Conservation (phyloP, 2,329 filamentous ascomycete species). For the Teratosphaeria pseudoeucalypti region DNA sequence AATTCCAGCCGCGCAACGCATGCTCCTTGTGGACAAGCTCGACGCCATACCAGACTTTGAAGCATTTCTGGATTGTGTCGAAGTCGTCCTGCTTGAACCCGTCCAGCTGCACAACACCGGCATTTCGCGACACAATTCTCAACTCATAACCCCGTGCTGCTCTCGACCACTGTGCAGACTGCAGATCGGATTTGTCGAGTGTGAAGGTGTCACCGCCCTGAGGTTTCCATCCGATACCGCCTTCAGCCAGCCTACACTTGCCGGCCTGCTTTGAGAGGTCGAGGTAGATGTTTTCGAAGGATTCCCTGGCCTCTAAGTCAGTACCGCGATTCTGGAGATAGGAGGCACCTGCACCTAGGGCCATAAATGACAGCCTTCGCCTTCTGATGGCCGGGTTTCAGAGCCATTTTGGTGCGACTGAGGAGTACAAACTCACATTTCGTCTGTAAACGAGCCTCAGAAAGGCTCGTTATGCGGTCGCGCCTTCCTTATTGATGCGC, state of each 20-base stretch:
- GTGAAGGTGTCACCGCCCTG: slow-evolving; percentile 87
- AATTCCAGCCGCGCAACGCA: slow-evolving; percentile 94
- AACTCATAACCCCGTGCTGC: slow-evolving; percentile 87
- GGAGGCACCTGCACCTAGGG: background rate
- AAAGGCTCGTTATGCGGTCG: background rate
- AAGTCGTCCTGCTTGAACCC: slow-evolving; percentile 92
- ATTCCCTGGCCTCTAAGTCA: slow-evolving; percentile 51
- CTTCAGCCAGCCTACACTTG: slow-evolving; percentile 90
- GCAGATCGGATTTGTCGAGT: slow-evolving; percentile 76
- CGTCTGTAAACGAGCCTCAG: background rate
- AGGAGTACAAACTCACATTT: background rate
- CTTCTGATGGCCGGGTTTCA: background rate
- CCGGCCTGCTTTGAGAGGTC: slow-evolving; percentile 88
- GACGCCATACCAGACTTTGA: slow-evolving; percentile 97
- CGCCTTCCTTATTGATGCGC: background rate
- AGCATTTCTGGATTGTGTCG: slow-evolving; percentile 80
- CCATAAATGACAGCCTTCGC: background rate
- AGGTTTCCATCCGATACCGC: slow-evolving; percentile 91
- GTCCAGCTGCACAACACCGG: slow-evolving; percentile 83
- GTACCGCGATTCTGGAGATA: background rate
- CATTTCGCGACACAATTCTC: slow-evolving; percentile 77
- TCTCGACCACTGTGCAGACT: slow-evolving; percentile 84
- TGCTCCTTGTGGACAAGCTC: slow-evolving; percentile 89
- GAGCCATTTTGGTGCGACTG: background rate
- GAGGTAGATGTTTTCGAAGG: slow-evolving; percentile 93